Evolutionary conservation across 2,329 filamentous ascomycete genomes (phyloP).

Genomic region (Nemania sp.): DNA sequence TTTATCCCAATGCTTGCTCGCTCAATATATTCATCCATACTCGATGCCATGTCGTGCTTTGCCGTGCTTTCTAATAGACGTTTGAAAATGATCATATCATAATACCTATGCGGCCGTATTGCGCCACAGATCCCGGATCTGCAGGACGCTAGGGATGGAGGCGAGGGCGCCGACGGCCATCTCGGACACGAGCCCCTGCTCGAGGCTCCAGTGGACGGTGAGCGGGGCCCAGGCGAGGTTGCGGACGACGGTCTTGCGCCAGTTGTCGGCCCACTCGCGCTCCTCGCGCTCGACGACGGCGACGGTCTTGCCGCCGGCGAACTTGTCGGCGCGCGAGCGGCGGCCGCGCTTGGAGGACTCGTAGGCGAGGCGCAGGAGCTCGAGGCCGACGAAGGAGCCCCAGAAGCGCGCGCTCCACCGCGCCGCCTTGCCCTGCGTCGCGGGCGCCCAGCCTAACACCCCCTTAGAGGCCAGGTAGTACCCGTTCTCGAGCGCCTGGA

Average conservation of each 20-base stretch:
- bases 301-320: slow-evolving; percentile 58
- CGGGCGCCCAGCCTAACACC: slow-evolving; percentile 69
- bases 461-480: slow-evolving; percentile 82
- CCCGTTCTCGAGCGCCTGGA: slow-evolving; percentile 85
- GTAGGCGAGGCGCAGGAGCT: slow-evolving; percentile 74
- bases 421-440: slow-evolving; percentile 71
- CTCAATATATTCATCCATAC: not conserved
- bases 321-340: slow-evolving; percentile 51
- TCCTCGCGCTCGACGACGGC: slow-evolving; percentile 49
- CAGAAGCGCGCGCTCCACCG: slow-evolving; percentile 83
- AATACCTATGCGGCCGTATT: slow-evolving; percentile 47
- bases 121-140: slow-evolving; percentile 51
- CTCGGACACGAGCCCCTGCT: slow-evolving; percentile 72
- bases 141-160: slow-evolving; percentile 52
- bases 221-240: slow-evolving; percentile 84
- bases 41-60: not conserved
- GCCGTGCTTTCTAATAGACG: not conserved
- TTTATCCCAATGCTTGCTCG: slow-evolving; percentile 11
- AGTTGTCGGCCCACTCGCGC: slow-evolving; percentile 61
- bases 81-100: not conserved
- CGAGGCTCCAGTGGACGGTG: slow-evolving; percentile 84
- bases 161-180: slow-evolving; percentile 70
- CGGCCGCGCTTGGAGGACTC: slow-evolving; percentile 57
- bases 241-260: slow-evolving; percentile 74
- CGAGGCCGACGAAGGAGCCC: slow-evolving; percentile 80